Evolutionary conservation across 2,329 filamentous ascomycete genomes (phyloP).

Genomic region (Phialophora verrucosa): DNA sequence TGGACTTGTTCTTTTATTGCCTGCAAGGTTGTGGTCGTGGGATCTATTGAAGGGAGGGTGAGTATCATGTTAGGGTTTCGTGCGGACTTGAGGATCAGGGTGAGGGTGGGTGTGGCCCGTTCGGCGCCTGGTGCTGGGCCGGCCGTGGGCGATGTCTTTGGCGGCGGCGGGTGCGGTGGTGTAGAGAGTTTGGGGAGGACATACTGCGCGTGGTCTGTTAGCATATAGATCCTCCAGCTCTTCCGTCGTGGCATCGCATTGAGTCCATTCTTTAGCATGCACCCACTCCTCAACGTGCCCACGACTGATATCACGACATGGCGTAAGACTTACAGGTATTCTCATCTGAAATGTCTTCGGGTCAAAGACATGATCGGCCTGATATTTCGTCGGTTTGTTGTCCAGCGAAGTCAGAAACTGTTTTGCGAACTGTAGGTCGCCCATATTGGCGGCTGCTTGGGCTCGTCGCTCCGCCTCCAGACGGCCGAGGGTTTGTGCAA

Average conservation of each 20-base stretch:
- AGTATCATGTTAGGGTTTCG: slow-evolving; percentile 76
- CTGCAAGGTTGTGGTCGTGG: slow-evolving; percentile 72
- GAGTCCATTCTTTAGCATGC: neutral
- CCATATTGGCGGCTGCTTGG: slow-evolving; percentile 61
- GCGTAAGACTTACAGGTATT: slow-evolving; percentile 67
- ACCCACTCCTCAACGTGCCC: neutral
- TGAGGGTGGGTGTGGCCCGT: slow-evolving; percentile 42
- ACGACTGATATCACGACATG: neutral
- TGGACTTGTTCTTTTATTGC: slow-evolving; percentile 77
- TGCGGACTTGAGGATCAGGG: slow-evolving; percentile 73
- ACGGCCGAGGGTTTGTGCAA: slow-evolving; percentile 53
- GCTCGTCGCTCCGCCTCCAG: slow-evolving; percentile 51
- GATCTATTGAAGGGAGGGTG: slow-evolving; percentile 64
- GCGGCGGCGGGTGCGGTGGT: slow-evolving; percentile 51
- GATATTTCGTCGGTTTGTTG: slow-evolving; percentile 77
- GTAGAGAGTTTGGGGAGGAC: slow-evolving; percentile 54
- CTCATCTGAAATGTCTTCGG: slow-evolving; percentile 76
- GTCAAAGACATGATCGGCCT: slow-evolving; percentile 89
- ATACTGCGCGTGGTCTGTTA: slow-evolving; percentile 44
- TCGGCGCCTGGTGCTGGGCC: slow-evolving; percentile 36
- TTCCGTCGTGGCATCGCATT: neutral
- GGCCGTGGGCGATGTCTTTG: slow-evolving; percentile 47
- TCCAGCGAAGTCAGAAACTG: slow-evolving; percentile 81
- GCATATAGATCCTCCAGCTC: neutral
- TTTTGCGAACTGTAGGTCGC: slow-evolving; percentile 85